A percentile compares a stretch with the other conserved stretches of the same genome.
Conservation (phyloP, 768 basidiomycete genomes). For the Leccinum aurantiacum region DNA sequence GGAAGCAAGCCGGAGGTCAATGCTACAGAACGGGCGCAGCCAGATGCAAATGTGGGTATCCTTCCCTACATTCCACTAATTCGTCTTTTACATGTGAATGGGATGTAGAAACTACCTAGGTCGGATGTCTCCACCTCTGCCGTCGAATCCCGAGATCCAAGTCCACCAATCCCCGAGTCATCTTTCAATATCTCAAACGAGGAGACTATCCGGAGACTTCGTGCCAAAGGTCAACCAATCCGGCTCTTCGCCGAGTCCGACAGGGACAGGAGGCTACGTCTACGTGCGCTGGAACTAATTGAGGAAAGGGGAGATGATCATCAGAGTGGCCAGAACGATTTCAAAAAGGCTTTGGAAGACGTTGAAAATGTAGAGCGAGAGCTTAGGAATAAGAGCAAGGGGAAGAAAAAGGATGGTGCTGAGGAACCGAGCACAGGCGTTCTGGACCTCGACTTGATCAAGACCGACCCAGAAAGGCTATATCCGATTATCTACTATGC, state of each 20-base stretch:
- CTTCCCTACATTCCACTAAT: conserved; percentile 3
- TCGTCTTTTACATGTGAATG: conserved; percentile 40
- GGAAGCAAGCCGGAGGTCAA: conserved; percentile 13
- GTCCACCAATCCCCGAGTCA: conserved; percentile 40
- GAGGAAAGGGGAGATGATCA: conserved; percentile 85
- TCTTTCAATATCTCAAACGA: conserved; percentile 90
- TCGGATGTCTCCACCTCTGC: conserved; percentile 42
- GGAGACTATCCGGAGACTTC: conserved; percentile 85
- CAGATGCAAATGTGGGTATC: conserved; percentile 45
- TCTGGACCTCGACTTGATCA: conserved; percentile 79
- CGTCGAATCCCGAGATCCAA: conserved; percentile 35
- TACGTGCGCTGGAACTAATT: conserved; percentile 92
- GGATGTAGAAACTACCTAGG: conserved; percentile 47
- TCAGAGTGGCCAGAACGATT: conserved; percentile 90
- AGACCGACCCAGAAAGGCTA: conserved; percentile 90
- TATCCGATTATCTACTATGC: conserved; percentile 98
- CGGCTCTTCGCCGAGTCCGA: conserved; percentile 94
- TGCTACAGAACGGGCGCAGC: conserved; percentile 26
- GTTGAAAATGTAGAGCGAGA: conserved; percentile 78
- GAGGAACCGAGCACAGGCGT: conserved; percentile 53
- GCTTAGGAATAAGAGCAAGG: conserved; percentile 53
- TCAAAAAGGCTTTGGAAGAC: conserved; percentile 85
- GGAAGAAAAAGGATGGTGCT: conserved; percentile 61
- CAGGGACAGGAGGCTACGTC: conserved; percentile 84
- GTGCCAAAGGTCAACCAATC: conserved; percentile 91